Evolutionary conservation across 208 protist species (phyloP), one percentile per base, ranked within the genome.

Genomic region (Wallacemonas collosoma): DNA sequence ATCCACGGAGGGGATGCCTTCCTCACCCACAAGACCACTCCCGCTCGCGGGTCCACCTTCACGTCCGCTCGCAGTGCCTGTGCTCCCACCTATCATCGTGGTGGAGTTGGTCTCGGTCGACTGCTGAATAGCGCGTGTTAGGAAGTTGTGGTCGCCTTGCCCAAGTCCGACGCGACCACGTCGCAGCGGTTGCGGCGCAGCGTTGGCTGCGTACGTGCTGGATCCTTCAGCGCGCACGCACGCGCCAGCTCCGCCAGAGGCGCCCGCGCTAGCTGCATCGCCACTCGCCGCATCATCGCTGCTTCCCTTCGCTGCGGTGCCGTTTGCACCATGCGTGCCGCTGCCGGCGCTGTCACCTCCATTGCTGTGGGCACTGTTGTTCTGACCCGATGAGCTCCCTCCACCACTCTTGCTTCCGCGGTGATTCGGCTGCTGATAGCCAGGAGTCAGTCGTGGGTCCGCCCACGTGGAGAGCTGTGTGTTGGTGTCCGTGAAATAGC

Each of bases 401-500:
- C 36, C 7, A 6, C 26, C 14, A 8, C 8, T 41, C n/a, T 9
- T 53, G 60, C 41, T 51, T 9, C 60, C 60, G 1, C 43, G 38
- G 15, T 38, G 60, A n/a, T 17, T 26, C 15, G 3, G 12, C 72
- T 43, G 35, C 15, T 65, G 60, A 36, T 65, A 65, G 60, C 43
- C 60, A 36, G 71, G 71, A 11, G 63, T 72, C 36, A 86, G 47
- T 14, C 89, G 86, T 9, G 88, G 87, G 71, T 95, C 86, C 1
- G 84, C 72, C 87, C 84, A 94, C 36, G 80, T 88, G 41, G 83
- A 91, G 11, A 73, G 79, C 67, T 90, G 76, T 5, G 72, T 85
- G 36, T 66, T 72, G 40, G 82, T 89, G 69, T 96, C 87, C 54
- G 87, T 83, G 75, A 84, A 94, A 73, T 92, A 94, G 39, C 80